Percentiles rank a stretch among this genome's conserved stretches.
Conservation (phyloP, 192 early-diverging fungal genomes). For the Entomortierella chlamydospora region DNA sequence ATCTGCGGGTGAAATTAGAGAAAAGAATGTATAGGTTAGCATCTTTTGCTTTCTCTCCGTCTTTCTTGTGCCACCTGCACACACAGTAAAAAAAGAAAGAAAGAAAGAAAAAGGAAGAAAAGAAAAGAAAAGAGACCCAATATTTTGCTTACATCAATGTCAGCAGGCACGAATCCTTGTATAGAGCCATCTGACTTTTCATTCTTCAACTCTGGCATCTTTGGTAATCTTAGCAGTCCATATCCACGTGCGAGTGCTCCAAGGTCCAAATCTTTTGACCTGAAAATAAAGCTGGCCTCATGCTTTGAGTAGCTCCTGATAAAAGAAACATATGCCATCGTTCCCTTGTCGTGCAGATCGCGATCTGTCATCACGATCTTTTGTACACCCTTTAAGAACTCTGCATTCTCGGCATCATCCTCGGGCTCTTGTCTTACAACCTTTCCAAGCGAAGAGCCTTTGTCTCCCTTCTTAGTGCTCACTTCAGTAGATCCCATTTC, state of each 20-base stretch:
- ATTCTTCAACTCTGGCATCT: conserved; percentile 91
- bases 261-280: conserved; percentile 85
- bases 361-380: conserved; percentile 74
- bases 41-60: too few species aligned
- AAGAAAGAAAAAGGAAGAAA: background rate
- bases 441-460: conserved; percentile 28
- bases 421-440: conserved; percentile 39
- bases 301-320: conserved; percentile 95
- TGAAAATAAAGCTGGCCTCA: conserved; percentile 93
- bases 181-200: conserved; percentile 57
- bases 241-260: conserved; percentile 81
- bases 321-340: conserved; percentile 89
- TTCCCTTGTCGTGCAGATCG: conserved; percentile 83
- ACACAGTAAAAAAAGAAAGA: background rate
- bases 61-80: too few species aligned
- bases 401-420: conserved; percentile 57
- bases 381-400: conserved; percentile 67
- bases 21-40: background rate
- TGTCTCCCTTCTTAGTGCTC: conserved; percentile 14
- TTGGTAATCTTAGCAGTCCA: conserved; percentile 86
- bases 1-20: conserved; percentile 48
- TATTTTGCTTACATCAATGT: conserved; percentile 55
- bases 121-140: background rate
- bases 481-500: conserved; percentile 5
- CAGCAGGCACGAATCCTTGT: conserved; percentile 49